Conservation (phyloP, 2,329 filamentous ascomycete species). For the Talaromyces islandicus region DNA sequence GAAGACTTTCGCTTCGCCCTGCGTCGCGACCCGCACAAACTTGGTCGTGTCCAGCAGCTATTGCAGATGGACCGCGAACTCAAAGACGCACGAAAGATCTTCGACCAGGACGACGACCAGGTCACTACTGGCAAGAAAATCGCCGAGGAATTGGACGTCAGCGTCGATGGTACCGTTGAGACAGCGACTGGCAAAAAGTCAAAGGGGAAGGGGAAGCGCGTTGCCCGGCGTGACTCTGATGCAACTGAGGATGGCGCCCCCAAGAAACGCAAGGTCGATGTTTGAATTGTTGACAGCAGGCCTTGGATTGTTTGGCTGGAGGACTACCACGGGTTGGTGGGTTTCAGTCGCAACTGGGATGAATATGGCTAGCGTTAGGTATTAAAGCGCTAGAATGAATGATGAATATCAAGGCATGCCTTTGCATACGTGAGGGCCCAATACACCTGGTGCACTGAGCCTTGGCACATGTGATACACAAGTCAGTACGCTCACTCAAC, state of each 20-base stretch:
- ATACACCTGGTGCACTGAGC: too few relatives aligned
- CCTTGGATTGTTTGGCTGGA: not conserved
- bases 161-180: conserved; percentile 16
- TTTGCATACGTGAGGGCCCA: too few relatives aligned
- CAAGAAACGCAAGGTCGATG: conserved; percentile 27
- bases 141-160: conserved; percentile 19
- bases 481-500: too few relatives aligned
- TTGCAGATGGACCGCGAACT: conserved; percentile 83
- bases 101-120: conserved; percentile 40
- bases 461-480: too few relatives aligned
- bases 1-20: conserved; percentile 97
- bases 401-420: not conserved
- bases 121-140: conserved; percentile 32
- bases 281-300: not conserved
- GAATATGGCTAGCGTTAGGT: not conserved
- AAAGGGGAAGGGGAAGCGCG: conserved; percentile 32
- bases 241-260: conserved; percentile 28
- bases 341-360: not conserved
- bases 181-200: conserved; percentile 25
- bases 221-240: conserved; percentile 26
- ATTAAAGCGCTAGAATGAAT: not conserved
- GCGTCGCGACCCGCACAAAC: conserved; percentile 73
- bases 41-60: conserved; percentile 85
- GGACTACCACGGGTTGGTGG: not conserved
- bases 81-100: conserved; percentile 68